phyloP scores from a whole-genome alignment of 176 grass and related monocot species.

The Carex cristatella region DNA sequence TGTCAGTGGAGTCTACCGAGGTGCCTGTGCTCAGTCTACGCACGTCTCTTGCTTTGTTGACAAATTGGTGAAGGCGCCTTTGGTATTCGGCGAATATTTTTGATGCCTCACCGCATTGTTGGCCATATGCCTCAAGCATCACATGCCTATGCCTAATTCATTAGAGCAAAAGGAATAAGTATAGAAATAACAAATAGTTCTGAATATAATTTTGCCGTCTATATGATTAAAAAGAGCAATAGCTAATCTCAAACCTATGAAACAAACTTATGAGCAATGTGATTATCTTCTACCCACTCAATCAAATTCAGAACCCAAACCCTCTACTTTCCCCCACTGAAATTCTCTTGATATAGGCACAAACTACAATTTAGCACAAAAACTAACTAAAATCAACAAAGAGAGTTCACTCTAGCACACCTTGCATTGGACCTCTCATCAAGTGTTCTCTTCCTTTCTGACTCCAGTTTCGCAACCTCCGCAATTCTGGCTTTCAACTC shows the following conservation, averaged over 20 bases:
- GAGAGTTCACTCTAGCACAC: slow-evolving; percentile 26
- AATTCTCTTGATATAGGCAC: neutral
- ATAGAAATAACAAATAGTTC: slow-evolving; percentile 11
- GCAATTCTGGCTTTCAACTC: slow-evolving; percentile 73
- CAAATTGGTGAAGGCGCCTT: slow-evolving; percentile 73
- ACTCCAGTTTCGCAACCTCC: slow-evolving; percentile 78
- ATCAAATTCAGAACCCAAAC: neutral
- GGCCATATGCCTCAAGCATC: slow-evolving; percentile 86
- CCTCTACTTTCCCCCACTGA: neutral
- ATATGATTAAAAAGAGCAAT: neutral
- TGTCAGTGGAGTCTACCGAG: slow-evolving; percentile 38
- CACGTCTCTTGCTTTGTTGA: slow-evolving; percentile 91
- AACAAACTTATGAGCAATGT: neutral
- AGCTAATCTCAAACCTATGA: neutral
- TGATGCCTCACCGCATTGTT: slow-evolving; percentile 86
- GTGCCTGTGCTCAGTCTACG: slow-evolving; percentile 56
- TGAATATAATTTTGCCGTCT: neutral
- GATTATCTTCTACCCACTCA: neutral
- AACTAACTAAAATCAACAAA: slow-evolving; percentile 9
- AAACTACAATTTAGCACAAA: neutral
- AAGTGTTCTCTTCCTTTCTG: slow-evolving; percentile 76
- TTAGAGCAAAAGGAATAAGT: slow-evolving; percentile 10
- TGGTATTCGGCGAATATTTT: slow-evolving; percentile 98
- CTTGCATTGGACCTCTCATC: slow-evolving; percentile 91
- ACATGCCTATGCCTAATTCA: slow-evolving; percentile 80